Evolutionary conservation across 139 green algal genomes (phyloP), one percentile per base, ranked within the genome.

Genomic region (Coelastrella sp.): DNA sequence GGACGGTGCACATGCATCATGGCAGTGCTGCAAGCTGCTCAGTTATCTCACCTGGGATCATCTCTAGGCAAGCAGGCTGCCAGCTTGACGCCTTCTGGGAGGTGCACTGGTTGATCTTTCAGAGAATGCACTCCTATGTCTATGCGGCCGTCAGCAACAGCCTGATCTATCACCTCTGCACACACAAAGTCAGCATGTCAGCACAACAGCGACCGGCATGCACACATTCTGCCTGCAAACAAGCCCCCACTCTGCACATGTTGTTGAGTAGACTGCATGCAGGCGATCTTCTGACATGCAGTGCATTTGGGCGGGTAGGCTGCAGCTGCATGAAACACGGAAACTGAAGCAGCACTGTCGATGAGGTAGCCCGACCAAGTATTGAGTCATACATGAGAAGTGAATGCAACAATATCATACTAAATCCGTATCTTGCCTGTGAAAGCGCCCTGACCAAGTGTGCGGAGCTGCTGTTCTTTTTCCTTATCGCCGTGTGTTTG

Each of bases 121-220:
- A 90, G 23, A 5, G 56, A 76, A 77, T 90, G 85, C 59, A 90
- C 85, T 57, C 73, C 85, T 20, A 90, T 83, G 73, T 90, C 85
- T 4, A 90, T 54, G 3, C 7, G 7, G 3, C 59, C 85, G 32
- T 59, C 85, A 64, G 85, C 85, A 47, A 90, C 73, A 7, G 85
- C 85, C n/a, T 73, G 73, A 23, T 90, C 85, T 76, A 90, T 90
- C 0, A 90, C 65, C 85, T 83, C 85, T 88, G 82, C 54, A 78
- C 32, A 47, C 32, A 47, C 32, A 47, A 47, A 47, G 32, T 47
- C 32, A 47, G 32, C 32, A 47, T 47, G 32, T 47, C 32, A 47
- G 32, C 32, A 47, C 32, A 47, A 47, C 32, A 47, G 32, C 32
- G 32, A 47, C 32, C 32, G 32, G 32, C 32, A 47, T 47, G 32